Percentiles rank a stretch among this genome's conserved stretches.
phyloP scores from a whole-genome alignment of 1,139 yeast genomes.

The Suhomyces choctaworum region DNA sequence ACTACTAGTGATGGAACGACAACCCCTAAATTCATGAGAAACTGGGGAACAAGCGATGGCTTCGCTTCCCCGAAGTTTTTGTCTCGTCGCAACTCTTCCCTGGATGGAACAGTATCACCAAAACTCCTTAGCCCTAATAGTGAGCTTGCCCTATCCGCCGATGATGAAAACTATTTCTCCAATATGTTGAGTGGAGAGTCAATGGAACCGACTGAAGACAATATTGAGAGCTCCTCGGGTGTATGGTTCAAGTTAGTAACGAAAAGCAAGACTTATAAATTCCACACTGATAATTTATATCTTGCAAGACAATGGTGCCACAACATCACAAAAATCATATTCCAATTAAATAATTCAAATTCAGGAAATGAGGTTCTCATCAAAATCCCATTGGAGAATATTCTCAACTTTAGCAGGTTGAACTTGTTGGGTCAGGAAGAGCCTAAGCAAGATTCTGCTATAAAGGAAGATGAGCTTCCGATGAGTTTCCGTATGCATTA shows the following conservation, averaged over 20 bases:
- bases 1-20: conserved; percentile 2
- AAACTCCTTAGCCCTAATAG: conserved; percentile 2
- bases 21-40: conserved; percentile 3
- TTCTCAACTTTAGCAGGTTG: conserved; percentile 59
- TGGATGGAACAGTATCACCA: conserved; percentile 12
- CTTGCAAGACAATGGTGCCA: conserved; percentile 83
- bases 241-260: conserved; percentile 61
- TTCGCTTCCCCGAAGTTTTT: conserved; percentile 11
- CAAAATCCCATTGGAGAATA: conserved; percentile 70
- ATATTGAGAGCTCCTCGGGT: conserved; percentile 24
- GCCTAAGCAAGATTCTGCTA: conserved; percentile 13
- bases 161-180: conserved; percentile 29
- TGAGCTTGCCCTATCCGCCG: conserved; percentile 12
- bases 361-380: conserved; percentile 71
- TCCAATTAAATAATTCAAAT: conserved; percentile 61
- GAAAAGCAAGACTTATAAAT: conserved; percentile 57
- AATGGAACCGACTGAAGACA: conserved; percentile 26
- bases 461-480: conserved; percentile 21
- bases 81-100: conserved; percentile 7
- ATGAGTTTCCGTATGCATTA: conserved; percentile 27
- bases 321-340: conserved; percentile 70
- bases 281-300: conserved; percentile 70
- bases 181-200: conserved; percentile 27
- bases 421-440: conserved; percentile 9
- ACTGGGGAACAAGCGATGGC: conserved; percentile 9